Base-by-base conservation (phyloP, 164 flowering plant genomes). In the Paratinospora sagittata region DNA sequence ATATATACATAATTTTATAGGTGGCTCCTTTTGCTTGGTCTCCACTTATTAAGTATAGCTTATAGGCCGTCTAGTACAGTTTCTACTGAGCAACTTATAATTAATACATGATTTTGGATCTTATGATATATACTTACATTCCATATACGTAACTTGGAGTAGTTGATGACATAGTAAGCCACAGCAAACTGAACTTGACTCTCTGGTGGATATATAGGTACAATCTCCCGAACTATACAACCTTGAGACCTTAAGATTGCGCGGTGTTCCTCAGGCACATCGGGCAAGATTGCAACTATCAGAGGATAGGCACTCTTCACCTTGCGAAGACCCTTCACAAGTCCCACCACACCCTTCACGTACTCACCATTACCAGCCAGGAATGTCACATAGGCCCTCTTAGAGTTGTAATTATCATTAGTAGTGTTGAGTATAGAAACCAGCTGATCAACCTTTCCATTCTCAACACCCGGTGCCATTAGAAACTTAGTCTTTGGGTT, bases 121-220 rank as follows among this genome's bases (percentile, higher is more conserved):
- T 1, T 30, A 30, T 30, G 4, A 30, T 30, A 30, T 30, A 47
- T 7, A 82, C 88, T 82, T 82, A 87, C 88, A 63, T 84, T 77
- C 89, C 89, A 85, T 37, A 87, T 84, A 17, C 89, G 88, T 24
- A 87, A 84, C 80, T 87, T 87, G 65, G 91, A 87, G 76, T 87
- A 87, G 86, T 85, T 87, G 82, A 87, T 87, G 57, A 87, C 86
- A 66, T 83, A 87, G 75, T 87, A 85, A 0, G 87, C 86, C 85
- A 82, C 81, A 14, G 88, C 90, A 23, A 84, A 87, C 45, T 85
- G 79, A 60, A 74, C 65, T 26, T 87, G 84, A 75, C 82, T 83
- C 33, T 79, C 80, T 0, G 91, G 89, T 1, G 91, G 91, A 73
- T 87, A 80, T 34, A 87, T 82, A 17, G 91, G 91, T 68, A 75